Base-by-base conservation (phyloP, 1,284 basidiomycete species). In the Melampsora abietis-canadensis region DNA sequence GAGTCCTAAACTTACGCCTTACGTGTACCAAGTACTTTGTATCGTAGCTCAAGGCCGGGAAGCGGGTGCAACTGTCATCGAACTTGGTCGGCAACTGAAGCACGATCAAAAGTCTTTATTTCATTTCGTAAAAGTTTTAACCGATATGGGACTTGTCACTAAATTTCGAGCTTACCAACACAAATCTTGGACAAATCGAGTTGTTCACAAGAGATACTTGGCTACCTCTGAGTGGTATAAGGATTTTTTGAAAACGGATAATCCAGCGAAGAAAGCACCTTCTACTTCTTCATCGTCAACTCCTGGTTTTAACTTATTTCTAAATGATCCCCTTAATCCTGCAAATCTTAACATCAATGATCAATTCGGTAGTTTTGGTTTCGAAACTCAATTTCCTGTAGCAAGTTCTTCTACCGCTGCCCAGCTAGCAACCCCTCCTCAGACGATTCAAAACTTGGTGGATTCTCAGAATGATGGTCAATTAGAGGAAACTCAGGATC, bases 91-190 rank as follows among this genome's bases (percentile, higher is more conserved):
- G 77, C 85, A 86, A 78, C 89, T 91, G n/a, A 87, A 87, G 61
- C 92, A 93, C 79, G 92, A 94, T 80, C 90, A 92, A 79, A 94
- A 93, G 82, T 90, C 91, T 0, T 90, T 91, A 78, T 92, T 92
- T 80, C 93, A 92, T 82, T 86, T 92, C 76, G 87, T 92, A 75
- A 87, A 88, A 78, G 88, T 90, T 77, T 84, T 92, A 8, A 84
- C 87, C 2, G 87, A 89, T 60, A 84, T 93, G 68, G 87, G 87
- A 76, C 84, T 91, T 44, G 86, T 92, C 61, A 78, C 79, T 27
- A 81, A 81, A 66, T 77, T 80, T 67, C 70, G 77, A 31, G 77
- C 78, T 17, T 66, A 77, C 31, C 78, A 78, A 66, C 57, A 72
- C 12, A 77, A 78, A 40, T 31, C 75, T 37, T 76, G 79, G 62